Percentiles rank a stretch among this genome's conserved stretches.
Conservation (phyloP, 345 rosid species). For the Gossypium australe region DNA sequence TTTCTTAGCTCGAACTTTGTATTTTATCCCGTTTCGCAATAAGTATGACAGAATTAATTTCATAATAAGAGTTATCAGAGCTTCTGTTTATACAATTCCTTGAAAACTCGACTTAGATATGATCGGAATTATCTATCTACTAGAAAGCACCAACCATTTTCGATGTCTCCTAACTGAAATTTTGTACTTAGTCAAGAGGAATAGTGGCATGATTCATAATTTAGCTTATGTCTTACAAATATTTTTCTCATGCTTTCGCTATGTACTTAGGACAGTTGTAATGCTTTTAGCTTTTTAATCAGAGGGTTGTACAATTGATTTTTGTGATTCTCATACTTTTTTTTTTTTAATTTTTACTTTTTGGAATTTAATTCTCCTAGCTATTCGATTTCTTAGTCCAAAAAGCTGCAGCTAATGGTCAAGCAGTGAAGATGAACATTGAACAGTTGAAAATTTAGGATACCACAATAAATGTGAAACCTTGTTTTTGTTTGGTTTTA, state of each 20-base stretch:
- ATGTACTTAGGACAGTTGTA: not conserved
- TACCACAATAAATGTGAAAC: not conserved
- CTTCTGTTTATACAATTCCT: not conserved
- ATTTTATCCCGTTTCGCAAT: not conserved
- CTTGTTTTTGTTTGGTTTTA: not conserved
- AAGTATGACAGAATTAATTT: not conserved
- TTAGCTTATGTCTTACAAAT: not conserved
- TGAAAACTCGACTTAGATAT: not conserved
- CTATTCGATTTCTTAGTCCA: not conserved
- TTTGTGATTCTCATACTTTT: not conserved
- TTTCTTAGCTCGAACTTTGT: conserved; percentile 7
- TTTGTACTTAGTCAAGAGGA: not conserved
- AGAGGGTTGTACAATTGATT: not conserved
- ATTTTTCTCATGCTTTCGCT: not conserved
- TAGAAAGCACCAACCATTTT: not conserved
- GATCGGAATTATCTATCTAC: not conserved
- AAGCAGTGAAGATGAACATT: not conserved
- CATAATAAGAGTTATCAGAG: not conserved
- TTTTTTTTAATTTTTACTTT: not conserved
- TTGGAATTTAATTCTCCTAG: not conserved
- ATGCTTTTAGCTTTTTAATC: not conserved
- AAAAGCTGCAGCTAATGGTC: not conserved
- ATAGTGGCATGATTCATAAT: not conserved
- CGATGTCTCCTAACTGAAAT: not conserved
- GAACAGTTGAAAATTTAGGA: not conserved